Evolutionary conservation across 768 basidiomycete genomes (phyloP).

Genomic region (Boletus fagicola): DNA sequence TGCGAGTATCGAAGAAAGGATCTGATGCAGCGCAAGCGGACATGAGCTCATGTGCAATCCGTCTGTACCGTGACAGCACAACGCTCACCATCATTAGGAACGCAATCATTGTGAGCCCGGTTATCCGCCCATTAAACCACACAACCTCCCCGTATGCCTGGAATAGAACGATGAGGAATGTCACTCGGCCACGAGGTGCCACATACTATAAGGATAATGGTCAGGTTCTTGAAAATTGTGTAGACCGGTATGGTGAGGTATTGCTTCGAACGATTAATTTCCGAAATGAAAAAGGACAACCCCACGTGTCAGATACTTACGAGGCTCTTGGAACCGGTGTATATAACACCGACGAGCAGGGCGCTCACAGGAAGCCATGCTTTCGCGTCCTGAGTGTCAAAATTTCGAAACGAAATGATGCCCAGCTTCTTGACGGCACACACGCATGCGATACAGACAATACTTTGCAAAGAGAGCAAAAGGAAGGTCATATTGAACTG

Average conservation of each 20-base stretch:
- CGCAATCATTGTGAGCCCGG: conserved; percentile 81
- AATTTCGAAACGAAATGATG: conserved; percentile 81
- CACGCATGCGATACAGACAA: conserved; percentile 84
- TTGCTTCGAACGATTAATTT: conserved; percentile 58
- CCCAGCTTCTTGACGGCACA: conserved; percentile 66
- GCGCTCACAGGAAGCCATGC: conserved; percentile 94
- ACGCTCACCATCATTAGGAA: conserved; percentile 85
- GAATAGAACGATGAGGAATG: not conserved
- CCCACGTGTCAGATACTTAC: conserved; percentile 47
- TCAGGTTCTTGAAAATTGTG: conserved; percentile 99
- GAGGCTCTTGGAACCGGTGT: conserved; percentile 95
- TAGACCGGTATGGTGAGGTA: conserved; percentile 95
- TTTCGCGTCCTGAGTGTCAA: conserved; percentile 81
- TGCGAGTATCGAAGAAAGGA: conserved; percentile 92
- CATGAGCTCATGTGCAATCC: not conserved
- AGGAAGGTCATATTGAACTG: conserved; percentile 98
- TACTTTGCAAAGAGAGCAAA: conserved; percentile 85
- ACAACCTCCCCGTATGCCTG: conserved; percentile 97
- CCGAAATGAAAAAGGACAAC: not conserved
- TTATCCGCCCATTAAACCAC: conserved; percentile 92
- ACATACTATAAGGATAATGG: conserved; percentile 96
- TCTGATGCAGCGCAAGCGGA: conserved; percentile 41
- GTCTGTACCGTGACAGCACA: not conserved
- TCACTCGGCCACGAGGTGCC: not conserved
- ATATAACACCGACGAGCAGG: conserved; percentile 90